Conservation (phyloP, 495 filamentous ascomycete species). For the Hyaloscypha bicolor region DNA sequence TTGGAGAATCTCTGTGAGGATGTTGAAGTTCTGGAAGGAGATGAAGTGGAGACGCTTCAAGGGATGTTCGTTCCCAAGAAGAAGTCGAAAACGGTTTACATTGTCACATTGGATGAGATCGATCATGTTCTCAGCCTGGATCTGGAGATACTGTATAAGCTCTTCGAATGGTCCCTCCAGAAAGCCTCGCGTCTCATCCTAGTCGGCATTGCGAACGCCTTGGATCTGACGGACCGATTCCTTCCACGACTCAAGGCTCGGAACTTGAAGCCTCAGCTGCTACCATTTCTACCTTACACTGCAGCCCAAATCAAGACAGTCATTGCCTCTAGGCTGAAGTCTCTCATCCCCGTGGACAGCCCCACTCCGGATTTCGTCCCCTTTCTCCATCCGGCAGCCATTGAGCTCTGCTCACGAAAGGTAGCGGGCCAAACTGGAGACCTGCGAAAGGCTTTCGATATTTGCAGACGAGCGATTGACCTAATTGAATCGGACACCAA, state of each 20-base stretch:
- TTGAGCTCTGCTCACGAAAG: slow-evolving; percentile 91
- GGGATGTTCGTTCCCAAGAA: slow-evolving; percentile 65
- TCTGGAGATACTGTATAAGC: slow-evolving; percentile 78
- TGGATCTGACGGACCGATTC: slow-evolving; percentile 94
- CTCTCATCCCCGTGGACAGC: slow-evolving; percentile 57
- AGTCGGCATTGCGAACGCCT: slow-evolving; percentile 93
- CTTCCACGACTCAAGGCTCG: slow-evolving; percentile 91
- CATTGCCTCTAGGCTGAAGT: slow-evolving; percentile 79
- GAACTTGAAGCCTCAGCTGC: slow-evolving; percentile 82
- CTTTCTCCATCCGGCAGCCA: slow-evolving; percentile 90
- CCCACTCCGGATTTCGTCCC: slow-evolving; percentile 64
- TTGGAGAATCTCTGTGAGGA: slow-evolving; percentile 46
- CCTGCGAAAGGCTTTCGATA: slow-evolving; percentile 92
- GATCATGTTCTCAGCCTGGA: slow-evolving; percentile 90
- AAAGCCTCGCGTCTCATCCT: slow-evolving; percentile 75
- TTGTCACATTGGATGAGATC: slow-evolving; percentile 92
- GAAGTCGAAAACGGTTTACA: slow-evolving; percentile 54
- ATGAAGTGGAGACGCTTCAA: slow-evolving; percentile 57
- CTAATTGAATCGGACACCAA: slow-evolving; percentile 83
- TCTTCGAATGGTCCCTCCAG: slow-evolving; percentile 93
- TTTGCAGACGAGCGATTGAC: slow-evolving; percentile 87
- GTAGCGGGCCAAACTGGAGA: slow-evolving; percentile 92
- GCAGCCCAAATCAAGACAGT: slow-evolving; percentile 86
- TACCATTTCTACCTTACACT: slow-evolving; percentile 92
- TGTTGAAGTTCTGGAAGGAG: slow-evolving; percentile 57